Evolutionary conservation across 306 rosid species (phyloP).

Genomic region (Pterocarpus santalinus): DNA sequence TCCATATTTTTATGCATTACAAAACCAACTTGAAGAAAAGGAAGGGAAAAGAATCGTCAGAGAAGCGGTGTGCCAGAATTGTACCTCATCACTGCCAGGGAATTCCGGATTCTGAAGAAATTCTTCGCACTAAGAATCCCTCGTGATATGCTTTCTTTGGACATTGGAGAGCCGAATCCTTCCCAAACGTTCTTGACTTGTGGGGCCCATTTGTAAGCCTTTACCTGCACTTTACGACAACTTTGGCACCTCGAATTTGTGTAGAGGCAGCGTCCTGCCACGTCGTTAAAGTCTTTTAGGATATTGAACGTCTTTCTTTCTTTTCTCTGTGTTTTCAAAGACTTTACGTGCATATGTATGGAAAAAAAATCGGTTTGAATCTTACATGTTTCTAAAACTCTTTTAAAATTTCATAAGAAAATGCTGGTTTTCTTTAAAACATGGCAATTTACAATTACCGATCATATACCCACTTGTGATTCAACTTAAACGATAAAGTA

Average conservation of each 20-base stretch:
- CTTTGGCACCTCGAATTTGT: constrained; percentile 14
- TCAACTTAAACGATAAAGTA: background rate
- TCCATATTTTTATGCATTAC: background rate
- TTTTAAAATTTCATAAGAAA: background rate
- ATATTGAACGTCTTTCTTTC: too few relatives aligned
- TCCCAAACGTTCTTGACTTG: constrained; percentile 30
- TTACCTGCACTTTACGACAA: constrained; percentile 12
- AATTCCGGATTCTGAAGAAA: background rate
- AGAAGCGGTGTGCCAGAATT: background rate
- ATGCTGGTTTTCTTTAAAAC: background rate
- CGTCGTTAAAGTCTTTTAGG: background rate
- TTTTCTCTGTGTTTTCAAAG: background rate
- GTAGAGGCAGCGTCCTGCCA: background rate
- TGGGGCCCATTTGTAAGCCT: constrained; percentile 4
- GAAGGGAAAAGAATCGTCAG: background rate
- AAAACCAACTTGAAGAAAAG: background rate
- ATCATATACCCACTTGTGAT: background rate
- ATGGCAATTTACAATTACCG: background rate
- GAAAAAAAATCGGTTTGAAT: background rate
- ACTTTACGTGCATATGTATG: too few relatives aligned
- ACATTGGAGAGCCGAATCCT: background rate
- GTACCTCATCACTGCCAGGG: background rate
- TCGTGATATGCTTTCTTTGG: background rate
- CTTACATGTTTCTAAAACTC: background rate
- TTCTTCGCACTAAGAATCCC: background rate